Conservation (phyloP, 2,329 filamentous ascomycete species). For the Xylaria arbuscula region DNA sequence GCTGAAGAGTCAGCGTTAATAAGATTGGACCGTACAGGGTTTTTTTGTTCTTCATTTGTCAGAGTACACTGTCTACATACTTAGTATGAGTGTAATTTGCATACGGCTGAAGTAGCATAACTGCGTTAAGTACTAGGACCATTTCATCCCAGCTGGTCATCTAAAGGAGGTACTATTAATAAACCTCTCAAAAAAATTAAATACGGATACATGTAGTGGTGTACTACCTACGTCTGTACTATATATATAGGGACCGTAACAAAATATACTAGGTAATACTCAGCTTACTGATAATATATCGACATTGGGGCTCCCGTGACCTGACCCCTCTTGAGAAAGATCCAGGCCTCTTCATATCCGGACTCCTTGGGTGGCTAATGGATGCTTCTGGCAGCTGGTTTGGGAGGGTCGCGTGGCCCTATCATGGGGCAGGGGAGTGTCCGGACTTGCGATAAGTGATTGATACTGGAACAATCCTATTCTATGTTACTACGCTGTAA, state of each 20-base stretch:
- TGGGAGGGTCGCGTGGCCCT: slow-evolving; percentile 33
- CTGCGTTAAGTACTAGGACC: slow-evolving; percentile 1
- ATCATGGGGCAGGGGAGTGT: slow-evolving; percentile 25
- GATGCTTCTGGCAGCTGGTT: slow-evolving; percentile 10
- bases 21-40: slow-evolving; percentile 5
- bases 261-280: neutral
- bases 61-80: neutral
- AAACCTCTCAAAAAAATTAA: slow-evolving; percentile 24
- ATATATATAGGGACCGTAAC: too few relatives aligned
- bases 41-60: slow-evolving; percentile 27
- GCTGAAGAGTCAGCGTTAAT: slow-evolving; percentile 29
- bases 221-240: neutral
- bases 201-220: neutral
- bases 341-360: slow-evolving; percentile 17
- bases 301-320: slow-evolving; percentile 19
- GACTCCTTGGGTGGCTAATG: slow-evolving; percentile 16
- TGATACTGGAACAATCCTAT: slow-evolving; percentile 2
- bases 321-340: slow-evolving; percentile 24
- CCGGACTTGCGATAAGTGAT: slow-evolving; percentile 26
- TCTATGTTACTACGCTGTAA: slow-evolving; percentile 31
- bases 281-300: slow-evolving; percentile 34
- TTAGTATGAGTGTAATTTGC: slow-evolving; percentile 7
- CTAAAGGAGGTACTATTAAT: slow-evolving; percentile 32
- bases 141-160: slow-evolving; percentile 24
- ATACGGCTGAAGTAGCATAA: neutral